Conservation (phyloP, 2,329 filamentous ascomycete species). For the Polytolypa hystricis region DNA sequence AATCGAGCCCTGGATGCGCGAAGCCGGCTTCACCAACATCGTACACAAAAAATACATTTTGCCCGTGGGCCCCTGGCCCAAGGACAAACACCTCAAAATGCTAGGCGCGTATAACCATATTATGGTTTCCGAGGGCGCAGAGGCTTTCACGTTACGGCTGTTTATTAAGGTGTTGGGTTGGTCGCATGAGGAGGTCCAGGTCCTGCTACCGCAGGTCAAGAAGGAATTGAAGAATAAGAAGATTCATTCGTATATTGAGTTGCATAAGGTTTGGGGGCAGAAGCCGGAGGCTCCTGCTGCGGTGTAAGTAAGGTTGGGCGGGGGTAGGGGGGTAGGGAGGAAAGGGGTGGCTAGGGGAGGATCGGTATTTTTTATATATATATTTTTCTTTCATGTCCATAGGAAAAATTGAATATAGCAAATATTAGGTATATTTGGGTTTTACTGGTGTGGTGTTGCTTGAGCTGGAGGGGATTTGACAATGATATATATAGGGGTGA, state of each 20-base stretch:
- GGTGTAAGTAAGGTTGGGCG: no score
- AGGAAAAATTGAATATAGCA: no score
- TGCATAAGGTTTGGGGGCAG: not conserved
- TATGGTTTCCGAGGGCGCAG: conserved; percentile 17
- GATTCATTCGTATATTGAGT: conserved; percentile 4
- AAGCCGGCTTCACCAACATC: conserved; percentile 3
- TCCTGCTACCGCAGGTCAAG: not conserved
- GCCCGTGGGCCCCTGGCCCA: not conserved
- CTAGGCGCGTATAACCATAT: conserved; percentile 7
- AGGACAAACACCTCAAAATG: not conserved
- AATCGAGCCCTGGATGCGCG: conserved; percentile 14
- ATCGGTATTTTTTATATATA: no score
- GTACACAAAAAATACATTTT: not conserved
- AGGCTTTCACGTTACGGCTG: conserved; percentile 17
- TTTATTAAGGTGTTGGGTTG: conserved; percentile 2
- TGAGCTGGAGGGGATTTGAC: no score
- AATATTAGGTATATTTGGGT: no score
- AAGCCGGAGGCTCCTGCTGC: no score
- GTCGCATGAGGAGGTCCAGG: conserved; percentile 1
- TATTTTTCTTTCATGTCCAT: no score
- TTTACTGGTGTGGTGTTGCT: no score
- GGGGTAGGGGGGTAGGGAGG: no score
- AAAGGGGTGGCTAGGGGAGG: no score
- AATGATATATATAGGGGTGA: no score
- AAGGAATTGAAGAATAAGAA: not conserved